Conservation (phyloP, 73 alveolate species). For the Paramecium octaurelia region DNA sequence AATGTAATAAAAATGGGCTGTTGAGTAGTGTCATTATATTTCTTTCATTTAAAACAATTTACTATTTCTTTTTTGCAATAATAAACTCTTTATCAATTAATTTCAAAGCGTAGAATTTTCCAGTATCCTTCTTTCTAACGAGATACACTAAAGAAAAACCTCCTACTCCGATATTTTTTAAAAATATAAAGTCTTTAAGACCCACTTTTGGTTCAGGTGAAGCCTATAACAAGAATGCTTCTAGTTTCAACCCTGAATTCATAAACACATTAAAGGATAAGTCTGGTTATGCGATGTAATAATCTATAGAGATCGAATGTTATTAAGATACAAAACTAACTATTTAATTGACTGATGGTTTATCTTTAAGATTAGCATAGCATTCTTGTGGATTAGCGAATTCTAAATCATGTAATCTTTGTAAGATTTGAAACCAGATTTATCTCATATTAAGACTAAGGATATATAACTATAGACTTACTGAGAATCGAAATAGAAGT, state of each 20-base stretch:
- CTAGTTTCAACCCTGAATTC: conserved; percentile 13
- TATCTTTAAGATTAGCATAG: not conserved
- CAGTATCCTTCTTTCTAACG: conserved; percentile 85
- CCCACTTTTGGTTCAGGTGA: conserved; percentile 42
- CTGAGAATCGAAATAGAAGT: conserved; percentile 19
- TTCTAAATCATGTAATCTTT: conserved; percentile 36
- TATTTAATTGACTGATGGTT: conserved; percentile 31
- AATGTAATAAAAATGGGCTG: conserved; percentile 74
- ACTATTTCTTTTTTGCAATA: conserved; percentile 66
- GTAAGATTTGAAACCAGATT: not conserved
- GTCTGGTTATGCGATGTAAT: conserved; percentile 1
- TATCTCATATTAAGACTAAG: conserved; percentile 23
- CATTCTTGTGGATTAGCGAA: conserved; percentile 38
- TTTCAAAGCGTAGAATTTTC: conserved; percentile 82
- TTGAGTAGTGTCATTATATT: conserved; percentile 61
- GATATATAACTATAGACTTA: not conserved
- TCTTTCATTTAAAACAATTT: conserved; percentile 69
- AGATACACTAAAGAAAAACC: conserved; percentile 80
- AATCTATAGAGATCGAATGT: conserved; percentile 34
- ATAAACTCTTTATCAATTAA: conserved; percentile 74
- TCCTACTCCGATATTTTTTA: conserved; percentile 88
- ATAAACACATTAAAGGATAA: not conserved
- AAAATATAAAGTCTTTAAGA: conserved; percentile 48
- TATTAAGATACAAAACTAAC: not conserved
- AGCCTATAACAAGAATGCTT: not conserved